Evolutionary conservation across 495 filamentous ascomycete species (phyloP).

Genomic region (Penicillium herquei): DNA sequence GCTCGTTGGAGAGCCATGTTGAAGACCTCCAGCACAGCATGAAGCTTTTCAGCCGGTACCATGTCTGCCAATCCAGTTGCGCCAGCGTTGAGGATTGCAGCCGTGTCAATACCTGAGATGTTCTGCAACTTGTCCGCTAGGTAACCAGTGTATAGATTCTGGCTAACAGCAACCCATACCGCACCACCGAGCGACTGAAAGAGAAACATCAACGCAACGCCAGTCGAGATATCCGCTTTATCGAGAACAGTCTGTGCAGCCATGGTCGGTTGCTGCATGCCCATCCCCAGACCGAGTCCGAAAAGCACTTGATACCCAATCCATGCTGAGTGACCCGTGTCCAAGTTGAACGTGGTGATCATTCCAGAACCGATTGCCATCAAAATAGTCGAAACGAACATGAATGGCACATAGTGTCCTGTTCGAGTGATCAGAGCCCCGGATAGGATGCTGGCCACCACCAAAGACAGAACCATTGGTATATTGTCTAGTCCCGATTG

Average conservation of each 20-base stretch:
- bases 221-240: slow-evolving; percentile 56
- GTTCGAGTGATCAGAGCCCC: slow-evolving; percentile 53
- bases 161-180: slow-evolving; percentile 59
- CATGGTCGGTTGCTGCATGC: slow-evolving; percentile 58
- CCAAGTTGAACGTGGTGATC: slow-evolving; percentile 55
- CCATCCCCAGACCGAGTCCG: slow-evolving; percentile 68
- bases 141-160: slow-evolving; percentile 56
- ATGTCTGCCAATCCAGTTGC: slow-evolving; percentile 20
- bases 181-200: slow-evolving; percentile 65
- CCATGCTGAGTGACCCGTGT: slow-evolving; percentile 55
- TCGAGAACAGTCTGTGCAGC: slow-evolving; percentile 63
- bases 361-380: slow-evolving; percentile 62
- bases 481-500: slow-evolving; percentile 37
- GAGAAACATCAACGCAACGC: slow-evolving; percentile 65
- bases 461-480: slow-evolving; percentile 45
- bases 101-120: slow-evolving; percentile 47
- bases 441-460: slow-evolving; percentile 42
- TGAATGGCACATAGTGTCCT: slow-evolving; percentile 67
- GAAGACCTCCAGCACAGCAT: slow-evolving; percentile 50
- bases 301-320: slow-evolving; percentile 69
- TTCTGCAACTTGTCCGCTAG: slow-evolving; percentile 40
- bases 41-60: slow-evolving; percentile 42
- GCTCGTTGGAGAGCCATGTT: slow-evolving; percentile 55
- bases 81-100: slow-evolving; percentile 15
- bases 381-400: slow-evolving; percentile 51